A percentile compares a stretch with the other conserved stretches of the same genome.
Conservation (phyloP, 371 early-diverging fungal genomes). For the Actinomucor elegans region DNA sequence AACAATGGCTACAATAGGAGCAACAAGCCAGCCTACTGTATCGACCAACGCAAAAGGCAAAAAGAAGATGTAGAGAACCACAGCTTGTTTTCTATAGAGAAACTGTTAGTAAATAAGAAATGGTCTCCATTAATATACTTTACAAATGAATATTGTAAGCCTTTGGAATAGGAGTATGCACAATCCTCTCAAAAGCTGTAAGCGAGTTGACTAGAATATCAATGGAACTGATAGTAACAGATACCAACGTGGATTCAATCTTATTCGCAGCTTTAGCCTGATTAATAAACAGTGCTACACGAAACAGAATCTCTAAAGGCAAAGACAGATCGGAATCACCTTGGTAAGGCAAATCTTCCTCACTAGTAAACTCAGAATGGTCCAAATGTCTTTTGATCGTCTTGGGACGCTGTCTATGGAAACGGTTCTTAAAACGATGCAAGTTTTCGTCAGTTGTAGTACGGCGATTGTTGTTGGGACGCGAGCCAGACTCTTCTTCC, state of each 20-base stretch:
- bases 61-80: constrained; percentile 65
- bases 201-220: constrained; percentile 63
- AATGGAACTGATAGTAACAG: constrained; percentile 42
- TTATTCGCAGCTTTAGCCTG: constrained; percentile 43
- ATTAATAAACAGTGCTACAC: constrained; percentile 53
- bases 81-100: constrained; percentile 58
- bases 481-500: neutral
- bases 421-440: neutral
- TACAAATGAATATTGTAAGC: constrained; percentile 78
- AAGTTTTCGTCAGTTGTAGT: neutral
- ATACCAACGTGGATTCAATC: constrained; percentile 55
- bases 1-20: constrained; percentile 62
- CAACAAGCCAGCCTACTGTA: constrained; percentile 50
- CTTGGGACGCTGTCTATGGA: constrained; percentile 17
- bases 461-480: neutral
- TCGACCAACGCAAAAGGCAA: constrained; percentile 72
- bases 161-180: constrained; percentile 75
- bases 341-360: constrained; percentile 43
- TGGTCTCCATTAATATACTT: neutral
- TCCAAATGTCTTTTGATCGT: constrained; percentile 12
- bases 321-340: constrained; percentile 51
- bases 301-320: constrained; percentile 60
- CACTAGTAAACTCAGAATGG: constrained; percentile 30
- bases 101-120: no score
- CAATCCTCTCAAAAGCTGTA: constrained; percentile 74